Base-by-base conservation (phyloP, 371 early-diverging fungal genomes). In the Dichotomocladium elegans region DNA sequence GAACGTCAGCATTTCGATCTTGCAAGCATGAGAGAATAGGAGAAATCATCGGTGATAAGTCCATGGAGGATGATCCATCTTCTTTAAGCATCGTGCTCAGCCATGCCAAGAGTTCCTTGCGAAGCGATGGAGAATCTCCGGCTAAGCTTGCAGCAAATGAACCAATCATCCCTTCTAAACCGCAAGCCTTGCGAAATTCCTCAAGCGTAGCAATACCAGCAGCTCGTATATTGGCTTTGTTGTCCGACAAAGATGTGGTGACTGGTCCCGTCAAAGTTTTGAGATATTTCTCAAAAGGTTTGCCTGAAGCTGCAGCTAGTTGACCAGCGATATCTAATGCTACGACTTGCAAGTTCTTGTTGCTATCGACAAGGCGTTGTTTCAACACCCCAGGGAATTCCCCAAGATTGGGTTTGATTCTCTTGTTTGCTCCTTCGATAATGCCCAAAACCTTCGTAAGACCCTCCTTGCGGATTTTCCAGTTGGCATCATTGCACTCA, bases 381-480 rank as follows among this genome's bases (percentile, higher is more conserved):
- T 94, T 95, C 24, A 98, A 68, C 0, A 91, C 87, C 12, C 55
- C 47, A 3, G 88, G 73, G 45, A 97, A 79, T 17, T 95, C 95
- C n/a, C 88, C 87, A 11, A 91, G 60, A 43, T 79, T 89, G 0
- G 93, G 91, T 50, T 89, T 87, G 31, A 97, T 87, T 25, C 92
- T 79, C 48, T 90, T 90, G 64, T 93, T 88, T 22, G 94, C 80
- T 7, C 77, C 72, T 24, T 85, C 80, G 27, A 96, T 59, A 28
- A 94, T 82, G 4, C 61, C 70, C 17, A 77, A 66, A 4, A 95
- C 76, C 48, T 88, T 81, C n/a, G 96, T 96, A 49, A 98, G 64
- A 1, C 80, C 96, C 45, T 92, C 96, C 64, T 97, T 95, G 31
- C 98, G 87, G n/a, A 85, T 71, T 64, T 94, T 95, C 98, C 98